Evolutionary conservation across 805 yeast species (phyloP).

Genomic region (Debaryomyces maramus): DNA sequence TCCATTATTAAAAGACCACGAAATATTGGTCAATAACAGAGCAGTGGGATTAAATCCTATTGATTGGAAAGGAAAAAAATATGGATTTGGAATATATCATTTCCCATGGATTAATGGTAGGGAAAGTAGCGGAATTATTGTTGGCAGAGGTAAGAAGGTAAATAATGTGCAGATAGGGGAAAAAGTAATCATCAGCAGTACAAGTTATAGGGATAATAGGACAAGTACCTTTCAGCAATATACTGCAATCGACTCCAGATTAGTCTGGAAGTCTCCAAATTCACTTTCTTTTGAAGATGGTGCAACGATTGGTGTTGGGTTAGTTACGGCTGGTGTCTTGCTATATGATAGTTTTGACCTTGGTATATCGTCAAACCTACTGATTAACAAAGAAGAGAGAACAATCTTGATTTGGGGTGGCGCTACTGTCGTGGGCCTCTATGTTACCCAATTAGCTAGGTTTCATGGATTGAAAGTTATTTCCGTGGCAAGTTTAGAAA

Average conservation of each 20-base stretch:
- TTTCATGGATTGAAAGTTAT: conserved; percentile 40
- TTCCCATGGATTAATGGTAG: conserved; percentile 55
- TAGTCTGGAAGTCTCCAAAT: conserved; percentile 46
- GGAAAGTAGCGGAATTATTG: conserved; percentile 44
- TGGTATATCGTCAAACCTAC: conserved; percentile 3
- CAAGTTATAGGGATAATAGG: conserved; percentile 47
- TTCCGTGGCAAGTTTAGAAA: conserved; percentile 20
- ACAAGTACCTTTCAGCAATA: conserved; percentile 50
- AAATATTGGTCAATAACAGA: conserved; percentile 24
- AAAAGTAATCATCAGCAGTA: conserved; percentile 45
- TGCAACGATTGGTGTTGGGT: conserved; percentile 48
- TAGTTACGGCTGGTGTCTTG: conserved; percentile 42
- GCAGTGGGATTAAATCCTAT: conserved; percentile 48
- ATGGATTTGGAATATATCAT: conserved; percentile 45
- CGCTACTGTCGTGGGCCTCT: conserved; percentile 47
- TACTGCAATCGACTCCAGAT: conserved; percentile 43
- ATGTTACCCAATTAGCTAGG: conserved; percentile 42
- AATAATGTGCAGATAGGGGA: conserved; percentile 29
- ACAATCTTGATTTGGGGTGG: conserved; percentile 49
- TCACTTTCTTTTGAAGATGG: conserved; percentile 36
- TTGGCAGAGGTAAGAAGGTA: conserved; percentile 34
- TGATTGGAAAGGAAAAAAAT: conserved; percentile 51
- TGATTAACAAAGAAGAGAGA: conserved; percentile 8
- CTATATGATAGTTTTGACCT: conserved; percentile 21
- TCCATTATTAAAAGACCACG: conserved; percentile 19